These are phyloP conservation scores for Cordyceps cicadae DNA, from an alignment of 2,329 filamentous ascomycete species.

Conservation along the genomic window DNA sequence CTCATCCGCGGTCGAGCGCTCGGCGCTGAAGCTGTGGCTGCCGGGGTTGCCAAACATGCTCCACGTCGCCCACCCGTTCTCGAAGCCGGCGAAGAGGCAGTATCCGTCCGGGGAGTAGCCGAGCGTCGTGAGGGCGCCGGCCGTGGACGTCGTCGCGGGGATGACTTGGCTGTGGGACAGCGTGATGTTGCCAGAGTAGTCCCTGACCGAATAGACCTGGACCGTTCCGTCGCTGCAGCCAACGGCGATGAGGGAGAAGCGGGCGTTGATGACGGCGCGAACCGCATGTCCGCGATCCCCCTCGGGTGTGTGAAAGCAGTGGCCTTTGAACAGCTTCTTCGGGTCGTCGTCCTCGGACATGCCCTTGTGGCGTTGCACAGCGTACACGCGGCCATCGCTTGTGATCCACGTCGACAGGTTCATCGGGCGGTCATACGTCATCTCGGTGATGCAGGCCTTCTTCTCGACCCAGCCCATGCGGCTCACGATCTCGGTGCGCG, in stretches of 20 bases:
- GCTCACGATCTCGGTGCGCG: slow-evolving; percentile 80
- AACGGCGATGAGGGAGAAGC: slow-evolving; percentile 87
- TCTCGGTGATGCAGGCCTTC: slow-evolving; percentile 66
- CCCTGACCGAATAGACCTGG: slow-evolving; percentile 82
- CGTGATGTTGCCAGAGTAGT: slow-evolving; percentile 89
- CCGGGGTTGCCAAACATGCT: slow-evolving; percentile 92
- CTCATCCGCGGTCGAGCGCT: slow-evolving; percentile 56
- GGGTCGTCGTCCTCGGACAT: slow-evolving; percentile 37
- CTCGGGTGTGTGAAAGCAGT: slow-evolving; percentile 77
- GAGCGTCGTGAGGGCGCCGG: slow-evolving; percentile 66
- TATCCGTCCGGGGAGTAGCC: slow-evolving; percentile 93
- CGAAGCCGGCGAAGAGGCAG: slow-evolving; percentile 87
- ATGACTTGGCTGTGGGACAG: slow-evolving; percentile 70
- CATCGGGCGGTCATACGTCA: slow-evolving; percentile 95
- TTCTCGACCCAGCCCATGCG: slow-evolving; percentile 81
- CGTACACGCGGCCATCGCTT: slow-evolving; percentile 78
- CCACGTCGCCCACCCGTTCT: slow-evolving; percentile 91
- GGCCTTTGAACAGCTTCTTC: slow-evolving; percentile 73
- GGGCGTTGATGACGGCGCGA: slow-evolving; percentile 79
- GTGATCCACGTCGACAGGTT: slow-evolving; percentile 91
- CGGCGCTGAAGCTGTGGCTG: slow-evolving; percentile 71
- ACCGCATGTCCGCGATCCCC: slow-evolving; percentile 52
- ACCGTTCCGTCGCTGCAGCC: slow-evolving; percentile 74
- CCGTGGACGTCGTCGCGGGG: slow-evolving; percentile 56
- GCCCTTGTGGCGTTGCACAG: slow-evolving; percentile 65